phyloP scores from a whole-genome alignment of 2,329 filamentous ascomycete species.

The Cercospora citrullina region DNA sequence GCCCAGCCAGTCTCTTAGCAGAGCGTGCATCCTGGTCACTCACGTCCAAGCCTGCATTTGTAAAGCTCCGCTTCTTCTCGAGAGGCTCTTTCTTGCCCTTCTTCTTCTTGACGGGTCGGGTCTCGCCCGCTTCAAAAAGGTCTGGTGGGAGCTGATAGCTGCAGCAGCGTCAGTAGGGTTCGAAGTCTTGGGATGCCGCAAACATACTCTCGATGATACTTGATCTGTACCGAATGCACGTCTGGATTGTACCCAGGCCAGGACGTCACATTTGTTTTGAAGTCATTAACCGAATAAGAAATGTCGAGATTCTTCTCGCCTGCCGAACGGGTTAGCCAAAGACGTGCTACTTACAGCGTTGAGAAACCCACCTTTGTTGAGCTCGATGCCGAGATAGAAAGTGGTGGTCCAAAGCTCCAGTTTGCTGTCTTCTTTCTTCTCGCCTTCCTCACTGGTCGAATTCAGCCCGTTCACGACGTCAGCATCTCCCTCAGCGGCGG shows the following conservation, averaged over 20 bases:
- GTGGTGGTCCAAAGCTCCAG: conserved; percentile 79
- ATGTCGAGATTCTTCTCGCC: conserved; percentile 72
- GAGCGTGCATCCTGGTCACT: conserved; percentile 32
- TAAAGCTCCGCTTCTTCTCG: conserved; percentile 47
- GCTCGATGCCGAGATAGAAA: conserved; percentile 87
- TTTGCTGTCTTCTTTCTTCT: conserved; percentile 44
- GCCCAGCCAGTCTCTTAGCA: conserved; percentile 6
- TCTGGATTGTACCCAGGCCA: conserved; percentile 75
- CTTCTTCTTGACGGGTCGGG: conserved; percentile 45
- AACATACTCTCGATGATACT: conserved; percentile 80
- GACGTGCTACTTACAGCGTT: background rate
- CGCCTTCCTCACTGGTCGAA: conserved; percentile 30
- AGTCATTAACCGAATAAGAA: conserved; percentile 78
- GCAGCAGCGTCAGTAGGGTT: conserved; percentile 25
- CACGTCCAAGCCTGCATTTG: conserved; percentile 50
- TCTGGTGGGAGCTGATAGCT: conserved; percentile 88
- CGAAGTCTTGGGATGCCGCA: background rate
- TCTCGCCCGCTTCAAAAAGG: conserved; percentile 79
- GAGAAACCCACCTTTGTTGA: conserved; percentile 48
- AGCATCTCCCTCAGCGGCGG: conserved; percentile 45
- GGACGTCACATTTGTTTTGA: conserved; percentile 75
- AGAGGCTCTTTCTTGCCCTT: conserved; percentile 42
- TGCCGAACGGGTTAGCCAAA: conserved; percentile 36
- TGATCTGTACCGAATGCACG: conserved; percentile 76
- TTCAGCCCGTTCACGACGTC: conserved; percentile 37